phyloP scores from a whole-genome alignment of 2,329 filamentous ascomycete genomes.

The Phaeosphaeriaceae sp. region DNA sequence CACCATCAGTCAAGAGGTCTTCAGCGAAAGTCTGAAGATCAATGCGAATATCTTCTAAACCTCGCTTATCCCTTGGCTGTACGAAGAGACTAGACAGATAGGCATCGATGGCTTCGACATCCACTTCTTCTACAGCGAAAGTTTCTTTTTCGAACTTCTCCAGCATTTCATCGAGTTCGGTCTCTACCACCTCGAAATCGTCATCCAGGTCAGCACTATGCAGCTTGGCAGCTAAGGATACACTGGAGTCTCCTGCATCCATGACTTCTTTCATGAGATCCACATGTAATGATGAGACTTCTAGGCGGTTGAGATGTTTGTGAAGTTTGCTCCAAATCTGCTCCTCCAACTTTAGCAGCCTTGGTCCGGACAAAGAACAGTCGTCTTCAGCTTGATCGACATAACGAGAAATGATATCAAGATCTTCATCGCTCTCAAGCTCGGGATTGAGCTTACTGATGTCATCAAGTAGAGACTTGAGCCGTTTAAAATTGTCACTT shows the following conservation, averaged over 20 bases:
- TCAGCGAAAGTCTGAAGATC: constrained; percentile 21
- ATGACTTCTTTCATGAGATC: constrained; percentile 52
- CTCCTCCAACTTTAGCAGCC: constrained; percentile 56
- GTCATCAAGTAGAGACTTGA: constrained; percentile 45
- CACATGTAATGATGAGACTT: constrained; percentile 64
- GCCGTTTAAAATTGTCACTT: constrained; percentile 35
- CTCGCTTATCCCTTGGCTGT: background rate
- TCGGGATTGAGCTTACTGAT: constrained; percentile 45
- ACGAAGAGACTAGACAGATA: constrained; percentile 28
- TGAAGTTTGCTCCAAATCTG: constrained; percentile 56
- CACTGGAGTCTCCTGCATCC: constrained; percentile 37
- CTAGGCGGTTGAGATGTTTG: constrained; percentile 60
- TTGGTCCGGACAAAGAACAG: constrained; percentile 57
- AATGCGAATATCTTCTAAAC: constrained; percentile 17
- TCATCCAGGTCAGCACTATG: constrained; percentile 36
- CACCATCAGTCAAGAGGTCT: constrained; percentile 13
- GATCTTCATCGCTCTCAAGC: constrained; percentile 41
- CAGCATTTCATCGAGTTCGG: constrained; percentile 62
- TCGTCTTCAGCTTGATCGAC: constrained; percentile 62
- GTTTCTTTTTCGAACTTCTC: constrained; percentile 41
- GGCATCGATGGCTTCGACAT: constrained; percentile 23
- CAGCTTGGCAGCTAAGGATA: constrained; percentile 13
- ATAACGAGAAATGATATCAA: constrained; percentile 58
- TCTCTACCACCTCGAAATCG: constrained; percentile 58
- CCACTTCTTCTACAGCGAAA: constrained; percentile 20